Base-by-base conservation (phyloP, 2,329 filamentous ascomycete genomes). In the Paracoccidioides brasiliensis region DNA sequence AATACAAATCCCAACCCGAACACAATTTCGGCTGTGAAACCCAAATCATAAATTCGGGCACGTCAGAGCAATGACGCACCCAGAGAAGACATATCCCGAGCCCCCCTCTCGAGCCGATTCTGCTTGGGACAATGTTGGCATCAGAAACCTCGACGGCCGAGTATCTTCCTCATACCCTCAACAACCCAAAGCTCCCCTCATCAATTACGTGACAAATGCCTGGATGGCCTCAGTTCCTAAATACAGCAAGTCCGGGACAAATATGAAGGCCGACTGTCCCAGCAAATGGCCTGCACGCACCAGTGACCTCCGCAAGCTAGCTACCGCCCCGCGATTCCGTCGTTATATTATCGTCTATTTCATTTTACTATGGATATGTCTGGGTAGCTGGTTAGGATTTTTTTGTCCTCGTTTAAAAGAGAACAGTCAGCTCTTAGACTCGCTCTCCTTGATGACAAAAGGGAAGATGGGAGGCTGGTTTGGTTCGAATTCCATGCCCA, bases 401-500 rank as follows among this genome's bases (percentile, higher is more conserved):
- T 50, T 69, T 33, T 64, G 62, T 28, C 67, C 70, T 3, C 61
- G 58, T 51, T 59, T 70, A 14, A 57, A 66, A 55, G 71, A 74
- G 54, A 62, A 66, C 32, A 59, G 56, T 6, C 56, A 59, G 2
- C 56, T 74, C 49, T 37, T 64, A 41, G 61, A 60, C 30, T 64
- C 70, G 10, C 58, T 74, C 33, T 67, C 71, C 55, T 58, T 61
- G n/a, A 61, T 59, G 15, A 58, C 61, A 15, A 64, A 64, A 59
- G 57, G 64, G 35, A 56, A 61, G 45, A 52, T 61, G 1, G 68
- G 65, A 5, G 71, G 69, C 0, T 69, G 68, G 63, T 79, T 75
- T 62, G 77, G 77, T 3, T 64, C 65, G 37, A 80, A 79, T 60
- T 65, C 71, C 53, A 60, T 72, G 54, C 76, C 76, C 10, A 65